Conservation (phyloP, 2,329 filamentous ascomycete genomes). For the Bipolaris bicolor region DNA sequence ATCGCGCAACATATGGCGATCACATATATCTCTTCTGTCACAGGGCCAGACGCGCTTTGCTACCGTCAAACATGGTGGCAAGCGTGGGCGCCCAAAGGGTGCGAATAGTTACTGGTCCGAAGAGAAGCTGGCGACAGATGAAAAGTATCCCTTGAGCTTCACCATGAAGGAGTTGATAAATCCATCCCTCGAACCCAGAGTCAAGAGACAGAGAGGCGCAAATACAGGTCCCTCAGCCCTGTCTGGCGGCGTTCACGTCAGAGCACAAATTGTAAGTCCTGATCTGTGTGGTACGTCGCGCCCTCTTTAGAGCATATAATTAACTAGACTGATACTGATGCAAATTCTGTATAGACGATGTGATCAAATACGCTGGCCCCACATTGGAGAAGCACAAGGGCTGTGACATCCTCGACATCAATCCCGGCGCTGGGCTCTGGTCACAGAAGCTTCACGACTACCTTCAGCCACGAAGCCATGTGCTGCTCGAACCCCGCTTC, state of each 20-base stretch:
- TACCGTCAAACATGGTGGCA: conserved; percentile 3
- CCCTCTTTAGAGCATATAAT: conserved; percentile 14
- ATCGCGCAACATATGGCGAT: conserved; percentile 13
- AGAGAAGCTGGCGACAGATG: conserved; percentile 21
- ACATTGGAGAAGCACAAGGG: conserved; percentile 73
- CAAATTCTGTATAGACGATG: conserved; percentile 61
- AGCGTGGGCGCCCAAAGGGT: conserved; percentile 4
- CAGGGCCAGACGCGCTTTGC: conserved; percentile 12
- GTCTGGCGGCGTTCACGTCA: conserved; percentile 16
- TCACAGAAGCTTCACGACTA: conserved; percentile 76
- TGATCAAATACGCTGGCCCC: conserved; percentile 71
- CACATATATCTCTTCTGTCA: background rate
- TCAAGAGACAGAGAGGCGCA: conserved; percentile 5
- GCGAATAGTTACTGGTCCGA: conserved; percentile 14
- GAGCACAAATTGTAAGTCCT: conserved; percentile 52
- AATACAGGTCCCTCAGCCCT: background rate
- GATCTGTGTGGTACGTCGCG: conserved; percentile 53
- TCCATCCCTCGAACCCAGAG: conserved; percentile 10
- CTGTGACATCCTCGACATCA: conserved; percentile 86
- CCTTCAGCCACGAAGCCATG: conserved; percentile 79
- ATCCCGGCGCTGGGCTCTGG: conserved; percentile 80
- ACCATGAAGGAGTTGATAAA: conserved; percentile 17
- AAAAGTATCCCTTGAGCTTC: conserved; percentile 24
- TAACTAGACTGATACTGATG: conserved; percentile 16
- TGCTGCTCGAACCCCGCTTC: conserved; percentile 77